A percentile compares a stretch with the other conserved stretches of the same genome.
Conservation (phyloP, 2,329 filamentous ascomycete species). For the Trichoderma simmonsii region DNA sequence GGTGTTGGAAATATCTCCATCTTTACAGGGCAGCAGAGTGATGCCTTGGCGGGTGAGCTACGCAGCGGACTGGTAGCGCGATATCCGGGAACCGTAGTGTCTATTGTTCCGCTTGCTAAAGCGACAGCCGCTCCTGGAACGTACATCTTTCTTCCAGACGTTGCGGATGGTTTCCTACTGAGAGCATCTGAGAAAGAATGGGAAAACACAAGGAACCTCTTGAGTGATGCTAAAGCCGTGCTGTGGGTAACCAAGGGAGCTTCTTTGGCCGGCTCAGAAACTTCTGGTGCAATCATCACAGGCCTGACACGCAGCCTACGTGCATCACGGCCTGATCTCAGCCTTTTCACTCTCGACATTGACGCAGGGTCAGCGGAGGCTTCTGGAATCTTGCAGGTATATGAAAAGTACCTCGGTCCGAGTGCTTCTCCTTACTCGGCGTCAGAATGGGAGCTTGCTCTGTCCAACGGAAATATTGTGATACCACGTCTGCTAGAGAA, state of each 20-base stretch:
- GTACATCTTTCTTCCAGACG: conserved; percentile 4
- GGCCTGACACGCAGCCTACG: conserved; percentile 9
- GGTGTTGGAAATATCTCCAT: not conserved
- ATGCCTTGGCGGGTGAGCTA: not conserved
- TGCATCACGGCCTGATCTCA: not conserved
- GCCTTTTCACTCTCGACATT: conserved; percentile 2
- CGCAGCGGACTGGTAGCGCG: not conserved
- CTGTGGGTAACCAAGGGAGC: conserved; percentile 15
- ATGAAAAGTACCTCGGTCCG: conserved; percentile 12
- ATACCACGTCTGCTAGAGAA: conserved; percentile 13
- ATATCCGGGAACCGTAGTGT: not conserved
- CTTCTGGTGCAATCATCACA: not conserved
- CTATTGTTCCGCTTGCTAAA: not conserved
- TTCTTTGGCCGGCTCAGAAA: not conserved
- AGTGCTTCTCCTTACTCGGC: conserved; percentile 9
- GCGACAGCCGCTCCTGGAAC: not conserved
- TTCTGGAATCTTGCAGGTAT: not conserved
- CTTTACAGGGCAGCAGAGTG: not conserved
- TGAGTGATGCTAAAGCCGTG: conserved; percentile 1
- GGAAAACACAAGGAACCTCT: not conserved
- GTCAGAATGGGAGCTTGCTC: conserved; percentile 17
- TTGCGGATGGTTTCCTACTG: not conserved
- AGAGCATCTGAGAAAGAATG: not conserved
- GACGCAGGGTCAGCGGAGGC: not conserved
- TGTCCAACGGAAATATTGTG: conserved; percentile 6